Conservation (phyloP, 331 rosid genomes). For the Acacia concinna region DNA sequence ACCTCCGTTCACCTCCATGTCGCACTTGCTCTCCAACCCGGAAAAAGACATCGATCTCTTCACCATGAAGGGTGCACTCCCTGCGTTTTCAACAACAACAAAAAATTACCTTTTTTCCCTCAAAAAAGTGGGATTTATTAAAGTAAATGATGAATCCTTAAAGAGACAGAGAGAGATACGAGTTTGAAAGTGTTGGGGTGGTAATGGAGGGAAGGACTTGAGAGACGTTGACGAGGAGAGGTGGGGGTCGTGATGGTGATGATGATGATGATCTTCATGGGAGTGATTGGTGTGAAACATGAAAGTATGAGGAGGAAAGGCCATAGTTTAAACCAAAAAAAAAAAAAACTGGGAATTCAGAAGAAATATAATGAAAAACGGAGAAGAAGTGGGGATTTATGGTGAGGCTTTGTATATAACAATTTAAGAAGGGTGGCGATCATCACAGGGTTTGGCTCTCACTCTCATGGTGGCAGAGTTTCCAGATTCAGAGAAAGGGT, state of each 20-base stretch:
- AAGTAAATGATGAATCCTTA: background rate
- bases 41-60: conserved; percentile 90
- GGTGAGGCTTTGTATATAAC: background rate
- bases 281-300: conserved; percentile 49
- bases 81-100: conserved; percentile 14
- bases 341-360: too few relatives aligned
- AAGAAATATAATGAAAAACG: background rate
- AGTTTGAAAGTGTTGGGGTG: conserved; percentile 71
- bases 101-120: background rate
- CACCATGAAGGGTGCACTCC: conserved; percentile 63
- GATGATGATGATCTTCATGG: conserved; percentile 48
- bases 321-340: too few relatives aligned
- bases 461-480: conserved; percentile 84
- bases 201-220: conserved; percentile 48
- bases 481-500: conserved; percentile 53
- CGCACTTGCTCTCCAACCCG: conserved; percentile 54
- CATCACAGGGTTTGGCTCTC: conserved; percentile 62
- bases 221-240: conserved; percentile 44
- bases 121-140: background rate
- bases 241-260: conserved; percentile 7
- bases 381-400: background rate
- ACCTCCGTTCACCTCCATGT: conserved; percentile 36
- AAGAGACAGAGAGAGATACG: background rate
- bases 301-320: conserved; percentile 74
- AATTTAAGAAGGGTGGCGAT: conserved; percentile 37